Percentiles rank a stretch among this genome's conserved stretches.
Evolutionary conservation across 2,329 filamentous ascomycete genomes (phyloP).

Genomic region (Amphichorda felina): DNA sequence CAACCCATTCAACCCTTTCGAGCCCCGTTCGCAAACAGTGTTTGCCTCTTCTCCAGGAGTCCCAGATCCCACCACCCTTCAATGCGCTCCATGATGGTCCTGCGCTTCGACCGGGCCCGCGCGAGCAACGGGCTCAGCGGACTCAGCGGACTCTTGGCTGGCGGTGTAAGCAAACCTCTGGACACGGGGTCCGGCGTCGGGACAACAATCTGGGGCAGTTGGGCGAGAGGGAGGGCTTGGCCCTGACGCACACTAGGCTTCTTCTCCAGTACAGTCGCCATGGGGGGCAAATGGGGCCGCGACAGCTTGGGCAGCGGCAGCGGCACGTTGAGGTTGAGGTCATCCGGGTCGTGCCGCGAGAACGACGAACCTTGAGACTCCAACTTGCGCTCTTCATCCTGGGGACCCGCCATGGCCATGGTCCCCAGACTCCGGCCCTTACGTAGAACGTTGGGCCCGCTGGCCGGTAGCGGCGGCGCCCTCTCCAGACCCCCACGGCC

Average conservation of each 20-base stretch:
- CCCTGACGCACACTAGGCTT: constrained; percentile 5
- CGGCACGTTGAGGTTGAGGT: constrained; percentile 13
- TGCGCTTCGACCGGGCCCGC: constrained; percentile 23
- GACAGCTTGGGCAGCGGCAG: constrained; percentile 7
- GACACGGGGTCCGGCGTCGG: constrained; percentile 12
- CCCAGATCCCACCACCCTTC: constrained; percentile 45
- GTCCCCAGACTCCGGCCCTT: constrained; percentile 23
- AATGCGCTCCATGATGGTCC: constrained; percentile 33
- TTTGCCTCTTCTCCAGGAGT: constrained; percentile 31
- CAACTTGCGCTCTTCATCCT: constrained; percentile 14
- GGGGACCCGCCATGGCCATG: constrained; percentile 16
- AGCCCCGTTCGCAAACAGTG: constrained; percentile 6
- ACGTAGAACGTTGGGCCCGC: constrained; percentile 6
- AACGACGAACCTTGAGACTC: constrained; percentile 12
- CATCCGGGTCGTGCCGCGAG: constrained; percentile 7
- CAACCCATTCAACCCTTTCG: background rate
- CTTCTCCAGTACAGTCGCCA: constrained; percentile 17
- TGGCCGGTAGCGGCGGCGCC: constrained; percentile 8
- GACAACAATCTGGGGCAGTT: constrained; percentile 2
- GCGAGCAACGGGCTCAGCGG: constrained; percentile 13
- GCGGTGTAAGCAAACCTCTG: constrained; percentile 5
- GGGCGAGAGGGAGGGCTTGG: background rate
- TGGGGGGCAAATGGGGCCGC: constrained; percentile 22
- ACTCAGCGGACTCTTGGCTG: constrained; percentile 6
- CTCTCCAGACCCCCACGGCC: constrained; percentile 24